Evolutionary conservation across 768 basidiomycete genomes (phyloP).

Genomic region (Lactifluus rugatus): DNA sequence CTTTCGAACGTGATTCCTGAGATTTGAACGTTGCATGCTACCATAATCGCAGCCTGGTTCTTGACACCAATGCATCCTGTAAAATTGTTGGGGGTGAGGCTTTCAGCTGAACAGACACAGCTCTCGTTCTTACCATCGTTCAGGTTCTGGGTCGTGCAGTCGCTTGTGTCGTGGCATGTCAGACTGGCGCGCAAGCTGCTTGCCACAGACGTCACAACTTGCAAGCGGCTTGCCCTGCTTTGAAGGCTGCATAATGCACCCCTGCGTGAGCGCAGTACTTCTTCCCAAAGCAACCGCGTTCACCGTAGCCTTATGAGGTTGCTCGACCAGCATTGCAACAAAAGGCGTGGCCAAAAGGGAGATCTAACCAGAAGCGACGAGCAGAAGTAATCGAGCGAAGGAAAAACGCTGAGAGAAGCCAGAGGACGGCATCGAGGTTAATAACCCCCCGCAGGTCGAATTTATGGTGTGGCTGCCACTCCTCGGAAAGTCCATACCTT

Average conservation of each 20-base stretch:
- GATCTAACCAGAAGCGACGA: neutral
- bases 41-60: constrained; percentile 14
- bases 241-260: neutral
- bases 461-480: constrained; percentile 5
- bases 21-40: constrained; percentile 16
- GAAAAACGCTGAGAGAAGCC: no score
- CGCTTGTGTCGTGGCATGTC: constrained; percentile 23
- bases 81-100: neutral
- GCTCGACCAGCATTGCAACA: neutral
- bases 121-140: constrained; percentile 13
- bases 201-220: constrained; percentile 17
- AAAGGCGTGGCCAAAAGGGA: no score
- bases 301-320: neutral
- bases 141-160: constrained; percentile 16
- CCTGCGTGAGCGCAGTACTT: neutral
- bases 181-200: constrained; percentile 16
- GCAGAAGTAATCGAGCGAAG: neutral
- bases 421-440: neutral
- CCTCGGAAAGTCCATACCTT: neutral
- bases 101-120: no score
- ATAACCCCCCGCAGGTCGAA: neutral
- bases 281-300: neutral
- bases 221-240: neutral
- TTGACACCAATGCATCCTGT: constrained; percentile 16
- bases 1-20: constrained; percentile 13